Evolutionary conservation across 2,329 filamentous ascomycete species (phyloP), one percentile per base, ranked within the genome.

Genomic region (Dendrostoma leiphaemia): DNA sequence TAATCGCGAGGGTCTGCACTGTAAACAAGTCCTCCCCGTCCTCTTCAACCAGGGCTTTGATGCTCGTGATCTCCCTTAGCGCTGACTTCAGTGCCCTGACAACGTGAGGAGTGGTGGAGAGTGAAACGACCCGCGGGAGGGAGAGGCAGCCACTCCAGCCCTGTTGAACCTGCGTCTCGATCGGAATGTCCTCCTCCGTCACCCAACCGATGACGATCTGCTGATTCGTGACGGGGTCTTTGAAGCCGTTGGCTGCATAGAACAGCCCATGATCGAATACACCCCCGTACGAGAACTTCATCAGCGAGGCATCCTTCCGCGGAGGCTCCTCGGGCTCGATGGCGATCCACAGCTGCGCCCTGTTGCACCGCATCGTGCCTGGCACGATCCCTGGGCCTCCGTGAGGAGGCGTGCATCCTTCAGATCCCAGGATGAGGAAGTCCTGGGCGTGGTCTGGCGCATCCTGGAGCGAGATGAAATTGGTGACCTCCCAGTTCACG

Each of bases 401-500:
- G 35, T 53, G 51, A 10, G 44, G 51, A 10, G 58, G 49, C 47
- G 54, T 26, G 51, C 43, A 54, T 26, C 77, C 77, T 59, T 81
- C 77, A 0, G 72, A 67, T 1, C 77, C 74, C 60, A 76, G 71
- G 1, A 79, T 64, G 21, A 79, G 57, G 48, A 80, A 75, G 29
- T 76, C 66, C 35, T 61, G 64, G 10, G 67, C 61, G n/a, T 50
- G 38, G n/a, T n/a, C 6, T 51, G 32, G 2, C 65, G 53, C 60
- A 15, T 74, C 69, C 1, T 53, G 60, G 15, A 80, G 63, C 0
- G 71, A 74, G 59, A 74, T 64, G 43, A 79, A 71, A 58, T 77
- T 79, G 21, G 69, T 72, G 9, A 75, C 74, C 58, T 81, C 77
- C 76, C 77, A 80, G 48, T 81, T 81, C 9, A 73, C 66, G 0